These are phyloP conservation scores for Pseudogymnoascus sp. DNA, from an alignment of 2,329 filamentous ascomycete genomes.

Conservation along the genomic window DNA sequence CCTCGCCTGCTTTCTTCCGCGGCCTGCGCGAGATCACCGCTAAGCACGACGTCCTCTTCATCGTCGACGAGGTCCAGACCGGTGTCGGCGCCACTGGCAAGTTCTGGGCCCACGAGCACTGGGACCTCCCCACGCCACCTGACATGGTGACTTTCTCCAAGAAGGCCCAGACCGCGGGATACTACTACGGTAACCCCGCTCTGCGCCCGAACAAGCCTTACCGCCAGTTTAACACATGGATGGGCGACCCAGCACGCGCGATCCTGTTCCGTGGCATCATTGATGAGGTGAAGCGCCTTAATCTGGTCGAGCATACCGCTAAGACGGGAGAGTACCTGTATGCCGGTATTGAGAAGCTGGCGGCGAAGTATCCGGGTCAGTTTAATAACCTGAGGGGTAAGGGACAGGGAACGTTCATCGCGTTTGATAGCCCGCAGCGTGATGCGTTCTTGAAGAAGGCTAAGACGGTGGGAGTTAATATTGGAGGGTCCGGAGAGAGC, in stretches of 20 bases:
- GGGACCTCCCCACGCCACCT: constrained; percentile 61
- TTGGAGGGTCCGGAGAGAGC: constrained; percentile 63
- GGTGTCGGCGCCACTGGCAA: constrained; percentile 78
- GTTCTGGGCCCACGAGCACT: constrained; percentile 85
- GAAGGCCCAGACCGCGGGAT: constrained; percentile 78
- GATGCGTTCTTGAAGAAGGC: constrained; percentile 63
- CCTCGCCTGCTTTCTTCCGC: constrained; percentile 69
- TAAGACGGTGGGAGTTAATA: constrained; percentile 66
- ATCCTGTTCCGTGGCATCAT: constrained; percentile 73
- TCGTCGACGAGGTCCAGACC: constrained; percentile 80
- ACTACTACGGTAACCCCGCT: constrained; percentile 70
- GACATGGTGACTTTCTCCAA: constrained; percentile 88
- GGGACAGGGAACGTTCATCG: constrained; percentile 70
- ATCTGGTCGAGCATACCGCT: constrained; percentile 58
- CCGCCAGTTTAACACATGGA: constrained; percentile 84
- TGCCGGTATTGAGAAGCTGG: constrained; percentile 52
- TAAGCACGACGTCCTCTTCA: constrained; percentile 62
- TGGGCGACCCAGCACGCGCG: constrained; percentile 71
- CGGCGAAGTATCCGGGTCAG: constrained; percentile 57
- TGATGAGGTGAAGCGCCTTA: constrained; percentile 60
- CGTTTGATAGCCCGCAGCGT: constrained; percentile 64
- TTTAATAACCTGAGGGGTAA: constrained; percentile 70
- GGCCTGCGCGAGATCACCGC: constrained; percentile 65
- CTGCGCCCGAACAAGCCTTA: constrained; percentile 74
- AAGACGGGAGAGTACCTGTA: constrained; percentile 59